A percentile compares a stretch with the other conserved stretches of the same genome.
phyloP scores from a whole-genome alignment of 352 stramenopile genomes.

The Globisporangium nodosum region DNA sequence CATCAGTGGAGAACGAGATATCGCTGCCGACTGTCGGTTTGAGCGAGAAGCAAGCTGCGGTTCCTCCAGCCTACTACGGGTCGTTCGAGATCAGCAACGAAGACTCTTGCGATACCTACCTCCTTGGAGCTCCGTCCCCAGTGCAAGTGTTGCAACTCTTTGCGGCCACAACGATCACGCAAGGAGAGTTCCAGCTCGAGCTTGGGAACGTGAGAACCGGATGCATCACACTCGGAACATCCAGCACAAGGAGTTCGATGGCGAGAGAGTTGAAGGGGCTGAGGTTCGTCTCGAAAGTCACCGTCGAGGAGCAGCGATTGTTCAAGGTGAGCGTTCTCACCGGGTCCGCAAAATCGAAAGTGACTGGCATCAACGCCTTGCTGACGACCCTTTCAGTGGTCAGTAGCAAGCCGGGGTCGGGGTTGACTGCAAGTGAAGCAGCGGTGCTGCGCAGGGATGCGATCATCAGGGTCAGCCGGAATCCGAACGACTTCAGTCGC shows the following conservation, averaged over 20 bases:
- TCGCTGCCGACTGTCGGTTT: constrained; percentile 22
- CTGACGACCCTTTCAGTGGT: constrained; percentile 26
- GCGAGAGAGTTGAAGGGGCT: constrained; percentile 34
- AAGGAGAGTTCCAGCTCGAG: constrained; percentile 44
- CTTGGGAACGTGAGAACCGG: constrained; percentile 42
- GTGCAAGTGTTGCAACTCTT: constrained; percentile 72
- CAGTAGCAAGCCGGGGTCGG: constrained; percentile 18
- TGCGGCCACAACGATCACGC: constrained; percentile 53
- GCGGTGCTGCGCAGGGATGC: constrained; percentile 20
- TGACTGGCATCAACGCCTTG: constrained; percentile 32
- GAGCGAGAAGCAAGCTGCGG: constrained; percentile 16
- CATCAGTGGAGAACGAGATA: constrained; percentile 31
- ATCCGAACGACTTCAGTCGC: constrained; percentile 59
- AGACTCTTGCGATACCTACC: constrained; percentile 52
- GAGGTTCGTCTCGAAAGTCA: constrained; percentile 33
- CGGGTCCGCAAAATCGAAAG: constrained; percentile 31
- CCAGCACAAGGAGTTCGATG: constrained; percentile 22
- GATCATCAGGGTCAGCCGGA: constrained; percentile 67
- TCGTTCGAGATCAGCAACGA: constrained; percentile 58
- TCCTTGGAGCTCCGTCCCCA: constrained; percentile 45
- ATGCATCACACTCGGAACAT: constrained; percentile 46
- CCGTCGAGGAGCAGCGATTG: constrained; percentile 37
- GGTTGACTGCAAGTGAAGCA: constrained; percentile 27
- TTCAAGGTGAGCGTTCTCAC: constrained; percentile 62
- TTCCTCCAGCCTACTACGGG: constrained; percentile 34